phyloP scores from a whole-genome alignment of 1,284 basidiomycete species.

The Sporisorium scitamineum region DNA sequence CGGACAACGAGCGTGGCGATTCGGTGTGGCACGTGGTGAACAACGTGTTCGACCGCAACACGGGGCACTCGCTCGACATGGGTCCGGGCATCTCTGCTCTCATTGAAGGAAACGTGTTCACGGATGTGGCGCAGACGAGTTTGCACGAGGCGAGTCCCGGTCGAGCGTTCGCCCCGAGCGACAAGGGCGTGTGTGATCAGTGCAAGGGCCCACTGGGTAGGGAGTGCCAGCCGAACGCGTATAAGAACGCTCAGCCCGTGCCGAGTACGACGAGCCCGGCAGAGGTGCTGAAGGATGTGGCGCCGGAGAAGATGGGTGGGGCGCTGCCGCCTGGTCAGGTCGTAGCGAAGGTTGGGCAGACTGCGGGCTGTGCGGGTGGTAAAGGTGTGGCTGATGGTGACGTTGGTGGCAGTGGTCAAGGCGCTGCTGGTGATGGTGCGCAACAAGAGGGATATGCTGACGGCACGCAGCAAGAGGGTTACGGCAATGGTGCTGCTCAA shows the following conservation, averaged over 20 bases:
- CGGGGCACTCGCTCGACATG: slow-evolving; percentile 42
- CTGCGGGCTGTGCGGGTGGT: slow-evolving; percentile 11
- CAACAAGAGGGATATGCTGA: slow-evolving; percentile 11
- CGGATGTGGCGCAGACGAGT: slow-evolving; percentile 32
- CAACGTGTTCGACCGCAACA: slow-evolving; percentile 24
- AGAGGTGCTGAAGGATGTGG: slow-evolving; percentile 26
- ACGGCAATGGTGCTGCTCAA: not conserved
- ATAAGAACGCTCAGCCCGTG: slow-evolving; percentile 21
- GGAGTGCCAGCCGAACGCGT: slow-evolving; percentile 43
- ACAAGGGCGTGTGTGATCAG: slow-evolving; percentile 19
- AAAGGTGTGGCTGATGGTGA: not conserved
- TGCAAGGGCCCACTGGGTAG: slow-evolving; percentile 26
- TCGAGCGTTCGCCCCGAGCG: slow-evolving; percentile 28
- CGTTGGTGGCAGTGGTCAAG: not conserved
- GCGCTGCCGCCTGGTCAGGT: slow-evolving; percentile 30
- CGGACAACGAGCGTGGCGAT: slow-evolving; percentile 11
- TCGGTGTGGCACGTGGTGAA: slow-evolving; percentile 45
- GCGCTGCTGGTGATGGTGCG: slow-evolving; percentile 8
- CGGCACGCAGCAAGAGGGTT: slow-evolving; percentile 13
- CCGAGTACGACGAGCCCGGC: slow-evolving; percentile 30
- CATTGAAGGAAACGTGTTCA: slow-evolving; percentile 50
- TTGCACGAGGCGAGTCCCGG: slow-evolving; percentile 31
- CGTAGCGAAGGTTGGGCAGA: not conserved
- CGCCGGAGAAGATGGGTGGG: slow-evolving; percentile 8
- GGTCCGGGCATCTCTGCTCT: slow-evolving; percentile 24